These are phyloP conservation scores for Clonostachys rosea DNA, from an alignment of 2,329 filamentous ascomycete genomes.

Conservation along the genomic window DNA sequence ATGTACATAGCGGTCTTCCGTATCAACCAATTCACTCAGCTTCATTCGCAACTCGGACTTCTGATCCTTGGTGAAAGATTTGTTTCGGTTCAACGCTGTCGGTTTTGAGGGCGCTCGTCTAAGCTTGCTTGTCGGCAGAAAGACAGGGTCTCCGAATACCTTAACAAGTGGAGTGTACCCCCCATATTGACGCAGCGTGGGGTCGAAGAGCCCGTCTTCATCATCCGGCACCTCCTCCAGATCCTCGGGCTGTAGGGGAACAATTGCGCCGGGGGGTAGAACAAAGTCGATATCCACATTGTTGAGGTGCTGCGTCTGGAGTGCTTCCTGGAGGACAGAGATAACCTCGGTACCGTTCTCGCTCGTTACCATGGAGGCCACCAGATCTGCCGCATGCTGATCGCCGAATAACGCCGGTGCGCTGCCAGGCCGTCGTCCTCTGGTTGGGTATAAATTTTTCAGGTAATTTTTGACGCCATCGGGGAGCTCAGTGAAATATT, in stretches of 20 bases:
- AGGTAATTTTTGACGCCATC: slow-evolving; percentile 70
- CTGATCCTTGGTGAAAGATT: slow-evolving; percentile 73
- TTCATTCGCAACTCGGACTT: slow-evolving; percentile 83
- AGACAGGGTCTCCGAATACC: slow-evolving; percentile 77
- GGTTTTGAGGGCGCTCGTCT: slow-evolving; percentile 85
- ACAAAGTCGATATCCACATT: slow-evolving; percentile 88
- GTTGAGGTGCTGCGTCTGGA: slow-evolving; percentile 76
- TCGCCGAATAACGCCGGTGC: slow-evolving; percentile 75
- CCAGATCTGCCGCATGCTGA: slow-evolving; percentile 87
- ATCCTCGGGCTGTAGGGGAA: slow-evolving; percentile 56
- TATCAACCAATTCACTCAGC: slow-evolving; percentile 85
- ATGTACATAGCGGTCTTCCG: slow-evolving; percentile 87
- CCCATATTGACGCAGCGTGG: slow-evolving; percentile 66
- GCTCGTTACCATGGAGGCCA: slow-evolving; percentile 76
- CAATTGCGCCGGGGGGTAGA: slow-evolving; percentile 72
- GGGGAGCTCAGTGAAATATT: slow-evolving; percentile 89
- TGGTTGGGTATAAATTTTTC: slow-evolving; percentile 50
- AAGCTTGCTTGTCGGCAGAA: slow-evolving; percentile 80
- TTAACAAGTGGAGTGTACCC: slow-evolving; percentile 73
- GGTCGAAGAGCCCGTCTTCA: slow-evolving; percentile 63
- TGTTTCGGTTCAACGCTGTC: slow-evolving; percentile 72
- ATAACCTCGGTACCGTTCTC: slow-evolving; percentile 73
- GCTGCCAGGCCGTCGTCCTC: slow-evolving; percentile 56
- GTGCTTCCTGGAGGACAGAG: slow-evolving; percentile 65
- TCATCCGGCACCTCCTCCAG: slow-evolving; percentile 55